A percentile compares a stretch with the other conserved stretches of the same genome.
phyloP scores from a whole-genome alignment of 345 rosid species.

The Citrus mangshanensis region DNA sequence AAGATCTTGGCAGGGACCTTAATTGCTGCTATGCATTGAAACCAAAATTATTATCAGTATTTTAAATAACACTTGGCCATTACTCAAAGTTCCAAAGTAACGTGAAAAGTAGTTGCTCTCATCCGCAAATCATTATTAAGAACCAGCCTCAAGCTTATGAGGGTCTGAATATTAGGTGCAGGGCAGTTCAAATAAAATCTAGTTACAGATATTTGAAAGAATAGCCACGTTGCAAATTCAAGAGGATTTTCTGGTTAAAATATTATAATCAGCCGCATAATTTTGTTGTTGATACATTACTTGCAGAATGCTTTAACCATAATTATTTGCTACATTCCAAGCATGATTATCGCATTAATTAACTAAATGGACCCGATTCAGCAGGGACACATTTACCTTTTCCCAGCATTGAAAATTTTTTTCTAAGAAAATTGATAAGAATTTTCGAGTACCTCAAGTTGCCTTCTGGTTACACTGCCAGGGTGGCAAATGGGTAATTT shows the following conservation, averaged over 20 bases:
- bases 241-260: neutral
- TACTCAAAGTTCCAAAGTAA: neutral
- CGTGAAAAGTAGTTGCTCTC: neutral
- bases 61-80: neutral
- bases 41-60: neutral
- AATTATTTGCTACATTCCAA: slow-evolving; percentile 21
- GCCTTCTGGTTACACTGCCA: neutral
- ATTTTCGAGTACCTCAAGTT: neutral
- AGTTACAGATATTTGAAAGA: too few relatives aligned
- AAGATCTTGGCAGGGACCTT: neutral
- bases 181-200: too few relatives aligned
- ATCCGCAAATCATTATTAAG: neutral
- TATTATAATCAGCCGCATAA: neutral
- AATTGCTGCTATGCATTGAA: neutral
- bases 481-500: neutral
- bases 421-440: neutral
- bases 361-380: neutral
- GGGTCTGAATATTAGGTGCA: too few relatives aligned
- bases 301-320: slow-evolving; percentile 4
- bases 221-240: too few relatives aligned
- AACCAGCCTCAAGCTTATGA: too few relatives aligned
- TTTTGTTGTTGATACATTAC: neutral
- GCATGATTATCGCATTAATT: neutral
- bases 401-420: too few relatives aligned
- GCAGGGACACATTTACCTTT: neutral